Base-by-base conservation (phyloP, 768 basidiomycete genomes). In the Suillus cothurnatus region DNA sequence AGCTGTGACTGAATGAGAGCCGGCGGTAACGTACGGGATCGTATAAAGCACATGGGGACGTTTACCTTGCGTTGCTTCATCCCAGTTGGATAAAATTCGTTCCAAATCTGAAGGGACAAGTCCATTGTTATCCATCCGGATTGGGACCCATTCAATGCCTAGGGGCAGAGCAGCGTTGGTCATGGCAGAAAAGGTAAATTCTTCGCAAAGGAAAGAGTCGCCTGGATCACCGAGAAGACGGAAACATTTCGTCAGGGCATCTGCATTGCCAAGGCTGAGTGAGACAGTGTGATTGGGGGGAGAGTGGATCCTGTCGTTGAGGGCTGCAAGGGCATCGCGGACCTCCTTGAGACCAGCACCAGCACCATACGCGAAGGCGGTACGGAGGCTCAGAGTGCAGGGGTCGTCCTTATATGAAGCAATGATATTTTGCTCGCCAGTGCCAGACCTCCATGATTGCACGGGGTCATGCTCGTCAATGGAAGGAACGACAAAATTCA, bases 11-110 rank as follows among this genome's bases (percentile, higher is more conserved):
- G 28, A 39, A 23, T 17, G 43, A 43, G 26, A 41, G 26, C 47
- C 26, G 12, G 36, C 62, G 61, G 61, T 36, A 23, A 78, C 82
- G 66, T 66, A 84, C 77, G 82, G 82, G 52, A 84, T 80, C 3
- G 81, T 82, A 69, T 85, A 86, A 55, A 86, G 70, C 21, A 86
- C 79, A 65, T 84, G 81, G 2, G 85, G 86, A 17, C 80, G 78
- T 61, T 80, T 80, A 17, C 85, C 85, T 60, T 77, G 81, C 1
- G 72, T 71, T 8, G 64, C 58, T 61, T 79, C 78, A 47, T 85
- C 73, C 85, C 85, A 86, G 21, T 69, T 77, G 1, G 71, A 68
- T 28, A 86, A 68, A 21, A 81, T 67, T 2, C 72, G 71, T 59
- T 86, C 84, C 66, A 86, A 78, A 57, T 83, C 82, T 23, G 77